Percentiles rank a stretch among this genome's conserved stretches.
Evolutionary conservation across 2,329 filamentous ascomycete genomes (phyloP).

Genomic region (Neonectria punicea): DNA sequence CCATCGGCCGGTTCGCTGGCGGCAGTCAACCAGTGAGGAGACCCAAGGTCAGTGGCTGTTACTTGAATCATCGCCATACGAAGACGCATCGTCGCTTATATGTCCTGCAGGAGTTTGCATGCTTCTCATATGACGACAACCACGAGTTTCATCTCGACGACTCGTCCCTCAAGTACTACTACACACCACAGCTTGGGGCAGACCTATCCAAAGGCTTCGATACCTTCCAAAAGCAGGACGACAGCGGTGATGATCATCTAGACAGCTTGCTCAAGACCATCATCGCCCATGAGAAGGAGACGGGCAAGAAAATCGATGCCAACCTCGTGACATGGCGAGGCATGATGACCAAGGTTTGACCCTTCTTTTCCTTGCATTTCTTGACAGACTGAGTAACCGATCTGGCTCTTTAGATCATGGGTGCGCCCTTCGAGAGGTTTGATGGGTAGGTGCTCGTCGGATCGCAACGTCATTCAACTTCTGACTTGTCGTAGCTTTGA

Average conservation of each 20-base stretch:
- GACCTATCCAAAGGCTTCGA: conserved; percentile 86
- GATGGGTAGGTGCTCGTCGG: conserved; percentile 69
- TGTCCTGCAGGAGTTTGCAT: conserved; percentile 78
- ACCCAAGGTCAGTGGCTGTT: conserved; percentile 67
- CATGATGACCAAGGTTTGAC: conserved; percentile 93
- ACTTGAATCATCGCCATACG: not conserved
- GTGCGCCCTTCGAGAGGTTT: conserved; percentile 81
- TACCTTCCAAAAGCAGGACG: conserved; percentile 84
- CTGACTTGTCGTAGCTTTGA: conserved; percentile 72
- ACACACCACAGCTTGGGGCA: conserved; percentile 75
- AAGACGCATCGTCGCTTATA: conserved; percentile 17
- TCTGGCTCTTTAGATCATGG: conserved; percentile 78
- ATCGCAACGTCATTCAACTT: conserved; percentile 3
- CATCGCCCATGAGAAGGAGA: conserved; percentile 75
- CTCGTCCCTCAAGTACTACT: conserved; percentile 88
- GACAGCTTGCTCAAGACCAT: conserved; percentile 85
- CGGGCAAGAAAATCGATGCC: conserved; percentile 74
- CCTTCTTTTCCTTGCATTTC: not conserved
- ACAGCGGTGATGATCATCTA: conserved; percentile 85
- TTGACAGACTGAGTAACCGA: conserved; percentile 12
- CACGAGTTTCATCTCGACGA: conserved; percentile 81
- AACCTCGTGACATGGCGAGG: conserved; percentile 94
- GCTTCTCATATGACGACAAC: conserved; percentile 91
- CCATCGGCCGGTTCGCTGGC: conserved; percentile 75
- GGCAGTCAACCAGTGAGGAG: conserved; percentile 77